Evolutionary conservation across 108 stramenopile species (phyloP), one percentile per base, ranked within the genome.

Genomic region (Bacterosira constricta): DNA sequence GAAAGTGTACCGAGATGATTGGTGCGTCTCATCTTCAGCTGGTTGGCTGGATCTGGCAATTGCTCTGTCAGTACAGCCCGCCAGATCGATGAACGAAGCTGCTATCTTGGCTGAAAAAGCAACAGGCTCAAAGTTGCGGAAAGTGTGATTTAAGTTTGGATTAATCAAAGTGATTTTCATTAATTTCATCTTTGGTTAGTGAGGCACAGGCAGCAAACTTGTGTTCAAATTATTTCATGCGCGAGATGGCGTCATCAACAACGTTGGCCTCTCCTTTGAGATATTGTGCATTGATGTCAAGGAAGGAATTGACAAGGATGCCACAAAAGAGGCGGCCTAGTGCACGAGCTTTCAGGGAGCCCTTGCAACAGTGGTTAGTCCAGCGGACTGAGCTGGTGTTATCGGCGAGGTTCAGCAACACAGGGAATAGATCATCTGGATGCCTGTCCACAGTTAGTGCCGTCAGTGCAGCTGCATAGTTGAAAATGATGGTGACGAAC

Each of bases 211-310:
- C n/a, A n/a, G n/a, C n/a, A n/a, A n/a, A n/a, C n/a, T n/a, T n/a
- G n/a, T n/a, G n/a, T n/a, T n/a, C n/a, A n/a, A n/a, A n/a, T n/a
- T n/a, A n/a, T 44, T 67, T 67, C 4, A 67, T 35, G 3, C 74
- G 63, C n/a, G 66, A 75, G 13, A 75, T 75, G 1, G n/a, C 65
- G 56, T 75, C 73, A 26, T 64, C 73, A 30, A 75, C 60, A 6
- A 34, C 4, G 46, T 75, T 75, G 3, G 47, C 57, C 3, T 47
- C 10, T 0, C 11, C 15, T 0, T 15, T 23, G 5, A 73, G 41
- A 26, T 38, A 65, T 15, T 64, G 37, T 1, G 65, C 20, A 31
- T 66, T 63, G 29, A 66, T 38, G 3, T 64, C 73, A 1, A 75
- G 6, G 1, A 30, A 46, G 5, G 46, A 54, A 18, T 61, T 23